These are phyloP conservation scores for Suhomyces bolitotheri DNA, from an alignment of 1,139 yeast species.

Conservation along the genomic window DNA sequence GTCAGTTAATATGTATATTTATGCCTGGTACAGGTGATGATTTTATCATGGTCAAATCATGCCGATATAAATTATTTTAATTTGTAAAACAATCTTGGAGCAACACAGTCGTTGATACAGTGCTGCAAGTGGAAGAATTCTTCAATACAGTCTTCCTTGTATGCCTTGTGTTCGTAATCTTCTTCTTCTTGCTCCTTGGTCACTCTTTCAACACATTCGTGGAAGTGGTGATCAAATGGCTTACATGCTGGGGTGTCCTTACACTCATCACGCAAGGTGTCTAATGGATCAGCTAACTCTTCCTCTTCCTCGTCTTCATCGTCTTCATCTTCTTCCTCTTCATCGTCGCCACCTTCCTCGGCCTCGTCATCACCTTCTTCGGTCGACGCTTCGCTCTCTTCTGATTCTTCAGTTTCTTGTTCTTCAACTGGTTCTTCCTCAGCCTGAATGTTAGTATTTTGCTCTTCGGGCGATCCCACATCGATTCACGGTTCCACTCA, in stretches of 20 bases:
- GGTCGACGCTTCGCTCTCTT: constrained; percentile 9
- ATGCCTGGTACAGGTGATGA: constrained; percentile 7
- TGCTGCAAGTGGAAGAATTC: constrained; percentile 97
- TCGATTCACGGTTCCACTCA: background rate
- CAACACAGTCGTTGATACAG: constrained; percentile 88
- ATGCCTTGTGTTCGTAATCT: constrained; percentile 72
- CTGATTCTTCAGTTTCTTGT: background rate
- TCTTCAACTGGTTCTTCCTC: constrained; percentile 22
- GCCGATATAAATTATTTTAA: constrained; percentile 55
- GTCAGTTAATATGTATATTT: constrained; percentile 6
- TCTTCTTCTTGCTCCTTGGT: constrained; percentile 81
- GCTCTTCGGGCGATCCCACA: background rate
- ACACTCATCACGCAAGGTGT: constrained; percentile 67
- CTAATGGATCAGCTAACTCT: constrained; percentile 68
- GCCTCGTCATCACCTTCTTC: constrained; percentile 26
- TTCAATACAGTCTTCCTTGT: constrained; percentile 97
- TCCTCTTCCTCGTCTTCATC: constrained; percentile 77
- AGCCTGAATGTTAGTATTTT: constrained; percentile 9
- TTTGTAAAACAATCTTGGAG: constrained; percentile 85
- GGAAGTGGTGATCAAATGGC: constrained; percentile 82
- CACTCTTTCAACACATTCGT: constrained; percentile 94
- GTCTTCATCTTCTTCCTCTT: constrained; percentile 53
- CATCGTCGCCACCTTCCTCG: constrained; percentile 45
- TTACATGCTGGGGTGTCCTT: constrained; percentile 67
- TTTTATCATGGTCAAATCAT: constrained; percentile 6